Percentiles rank a stretch among this genome's conserved stretches.
phyloP scores from a whole-genome alignment of 2,329 filamentous ascomycete genomes.

The Fusarium sp. region DNA sequence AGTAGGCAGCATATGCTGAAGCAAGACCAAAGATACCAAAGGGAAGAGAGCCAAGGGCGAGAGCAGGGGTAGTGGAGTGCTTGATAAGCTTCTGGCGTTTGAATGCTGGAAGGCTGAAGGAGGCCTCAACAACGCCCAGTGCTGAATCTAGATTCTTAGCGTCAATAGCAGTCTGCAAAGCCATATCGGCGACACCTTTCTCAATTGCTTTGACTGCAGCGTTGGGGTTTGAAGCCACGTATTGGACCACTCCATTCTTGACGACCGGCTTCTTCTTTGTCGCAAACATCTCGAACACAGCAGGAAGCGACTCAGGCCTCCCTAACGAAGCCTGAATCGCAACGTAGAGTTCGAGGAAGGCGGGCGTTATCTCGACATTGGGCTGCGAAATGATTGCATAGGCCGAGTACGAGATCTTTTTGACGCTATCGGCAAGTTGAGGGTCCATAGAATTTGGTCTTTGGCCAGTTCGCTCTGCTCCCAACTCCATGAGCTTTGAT shows the following conservation, averaged over 20 bases:
- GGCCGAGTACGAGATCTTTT: constrained; percentile 67
- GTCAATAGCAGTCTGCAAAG: constrained; percentile 81
- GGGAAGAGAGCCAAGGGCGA: constrained; percentile 68
- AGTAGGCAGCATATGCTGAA: constrained; percentile 55
- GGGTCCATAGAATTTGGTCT: constrained; percentile 44
- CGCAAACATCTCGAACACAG: constrained; percentile 83
- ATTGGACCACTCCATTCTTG: constrained; percentile 67
- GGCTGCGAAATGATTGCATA: constrained; percentile 77
- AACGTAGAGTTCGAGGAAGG: constrained; percentile 78
- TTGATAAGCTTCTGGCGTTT: constrained; percentile 73
- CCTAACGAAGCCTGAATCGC: constrained; percentile 77
- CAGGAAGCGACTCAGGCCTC: constrained; percentile 79
- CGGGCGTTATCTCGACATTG: constrained; percentile 81
- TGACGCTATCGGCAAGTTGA: constrained; percentile 55
- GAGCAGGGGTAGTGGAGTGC: constrained; percentile 67
- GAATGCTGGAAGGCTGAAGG: constrained; percentile 74
- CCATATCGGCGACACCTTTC: constrained; percentile 72
- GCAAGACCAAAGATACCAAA: constrained; percentile 76
- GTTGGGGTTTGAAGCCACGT: constrained; percentile 72
- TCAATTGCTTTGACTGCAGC: constrained; percentile 77
- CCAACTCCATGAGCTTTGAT: constrained; percentile 63
- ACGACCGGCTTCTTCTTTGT: constrained; percentile 78
- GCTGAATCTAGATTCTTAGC: constrained; percentile 81
- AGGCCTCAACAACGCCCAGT: constrained; percentile 76
- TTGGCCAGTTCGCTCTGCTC: constrained; percentile 47